These are phyloP conservation scores for Tausonia pullulans DNA, from an alignment of 1,284 basidiomycete species.

Conservation along the genomic window DNA sequence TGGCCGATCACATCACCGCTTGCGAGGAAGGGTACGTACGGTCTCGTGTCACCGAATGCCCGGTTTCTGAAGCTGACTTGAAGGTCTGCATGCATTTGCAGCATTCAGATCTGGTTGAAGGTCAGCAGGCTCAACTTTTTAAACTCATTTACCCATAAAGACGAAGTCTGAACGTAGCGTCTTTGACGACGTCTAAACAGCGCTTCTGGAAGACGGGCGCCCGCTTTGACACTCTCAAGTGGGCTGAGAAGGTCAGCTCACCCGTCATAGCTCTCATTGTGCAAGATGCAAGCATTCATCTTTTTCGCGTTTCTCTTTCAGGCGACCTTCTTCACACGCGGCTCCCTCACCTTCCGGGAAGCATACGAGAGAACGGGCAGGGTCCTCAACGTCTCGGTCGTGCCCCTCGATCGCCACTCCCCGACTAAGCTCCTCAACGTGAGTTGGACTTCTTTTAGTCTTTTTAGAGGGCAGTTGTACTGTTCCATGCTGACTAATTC, in stretches of 20 bases:
- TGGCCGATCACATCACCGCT: constrained; percentile 81
- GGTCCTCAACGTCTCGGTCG: constrained; percentile 88
- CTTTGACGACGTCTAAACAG: background rate
- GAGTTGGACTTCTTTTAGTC: background rate
- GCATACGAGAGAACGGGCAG: constrained; percentile 87
- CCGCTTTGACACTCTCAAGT: constrained; percentile 77
- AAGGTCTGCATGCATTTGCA: background rate
- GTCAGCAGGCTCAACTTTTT: no score
- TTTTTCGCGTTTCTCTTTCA: constrained; percentile 20
- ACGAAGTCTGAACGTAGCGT: no score
- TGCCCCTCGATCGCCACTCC: constrained; percentile 89
- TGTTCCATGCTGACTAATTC: constrained; percentile 14
- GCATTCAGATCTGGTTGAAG: constrained; percentile 60
- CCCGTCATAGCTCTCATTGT: background rate
- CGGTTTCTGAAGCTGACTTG: background rate
- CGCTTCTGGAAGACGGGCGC: constrained; percentile 83
- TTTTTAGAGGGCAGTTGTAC: constrained; percentile 2
- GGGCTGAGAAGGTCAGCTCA: constrained; percentile 71
- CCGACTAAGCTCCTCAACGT: constrained; percentile 26
- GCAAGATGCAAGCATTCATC: constrained; percentile 27
- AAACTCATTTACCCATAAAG: no score
- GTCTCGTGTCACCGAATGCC: background rate
- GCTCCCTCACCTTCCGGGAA: constrained; percentile 90
- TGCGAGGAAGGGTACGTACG: constrained; percentile 56
- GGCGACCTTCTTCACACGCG: constrained; percentile 78